Evolutionary conservation across 345 rosid genomes (phyloP), one percentile per base, ranked within the genome.

Genomic region (Eucalyptus tenuipes): DNA sequence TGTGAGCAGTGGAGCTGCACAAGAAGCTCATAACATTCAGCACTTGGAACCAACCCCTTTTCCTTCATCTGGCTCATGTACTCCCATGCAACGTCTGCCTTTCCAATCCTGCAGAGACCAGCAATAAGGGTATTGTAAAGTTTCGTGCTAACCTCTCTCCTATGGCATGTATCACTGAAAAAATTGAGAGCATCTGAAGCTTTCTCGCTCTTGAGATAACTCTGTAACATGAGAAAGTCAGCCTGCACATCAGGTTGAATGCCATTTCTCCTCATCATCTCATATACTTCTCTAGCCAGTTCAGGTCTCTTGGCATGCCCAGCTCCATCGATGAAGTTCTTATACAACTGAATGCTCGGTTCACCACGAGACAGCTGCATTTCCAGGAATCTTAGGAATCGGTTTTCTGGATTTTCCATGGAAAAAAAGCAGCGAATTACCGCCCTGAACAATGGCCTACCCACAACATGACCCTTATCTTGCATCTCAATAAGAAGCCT

Each of bases 401-500:
- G 94, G n/a, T 64, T 86, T 80, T 90, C 92, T 7, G 94, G 91
- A 89, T 91, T 90, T 90, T 94, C 95, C 94, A 92, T 91, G 14
- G 75, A 20, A 71, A 93, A 93, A 13, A 98, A 90, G 91, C 92
- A 88, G 50, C 88, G 68, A 79, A 96, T 93, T 75, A 98, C 98
- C 59, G 91, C 85, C 90, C 96, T 95, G 88, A 89, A 93, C 88
- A 93, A 68, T 52, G 17, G 53, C 66, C 88, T 86, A 85, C 47
- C 86, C 47, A 96, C 93, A 25, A 25, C 86, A 88, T 94, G 92
- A 86, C 97, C 98, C 88, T 92, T 95, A 50, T 94, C 93, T 89
- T 95, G 98, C 99, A 97, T 97, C 88, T 94, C 94, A 84, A 93
- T 85, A 50, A 98, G 93, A 89, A 98, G 97, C 88, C 90, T 91